Evolutionary conservation across 192 early-diverging fungal species (phyloP), one percentile per base, ranked within the genome.

Genomic region (Umbelopsis ramanniana): DNA sequence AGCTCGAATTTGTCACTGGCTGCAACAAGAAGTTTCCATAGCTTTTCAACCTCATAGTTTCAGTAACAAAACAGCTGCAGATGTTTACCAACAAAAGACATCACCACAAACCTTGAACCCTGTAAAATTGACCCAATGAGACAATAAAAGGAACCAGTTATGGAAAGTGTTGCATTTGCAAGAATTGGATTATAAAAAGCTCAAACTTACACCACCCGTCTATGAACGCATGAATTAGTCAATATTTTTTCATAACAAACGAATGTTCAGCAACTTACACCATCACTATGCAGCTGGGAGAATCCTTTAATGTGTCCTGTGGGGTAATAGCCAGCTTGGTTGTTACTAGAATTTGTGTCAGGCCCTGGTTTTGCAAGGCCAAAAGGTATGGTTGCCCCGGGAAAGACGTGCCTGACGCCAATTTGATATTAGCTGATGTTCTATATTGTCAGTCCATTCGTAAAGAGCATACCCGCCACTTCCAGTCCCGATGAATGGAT

Each of bases 281-380:
- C 57, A 15, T 63, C 57, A 17, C 66, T 72, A 38, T 80, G 79
- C 35, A 76, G 38, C 43, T 78, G 75, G 2, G 70, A 67, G n/a
- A 77, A 46, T 10, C 79, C 79, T 40, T 55, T 60, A 6, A 80
- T 66, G 2, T 60, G 15, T 14, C 70, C 57, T n/a, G 37, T 38
- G n/a, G 67, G 38, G 15, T 66, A 63, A 43, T 80, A 80, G 7
- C 79, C 79, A 33, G 70, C 47, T 38, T 71, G 76, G 26, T 40
- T 67, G 38, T 80, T 50, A 29, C 60, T 57, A 26, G 63, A 69
- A 47, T 43, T 26, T 4, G 55, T 72, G 17, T 80, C 79, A 23
- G 71, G 47, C 19, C 70, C 78, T 12, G 76, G 68, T 47, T 80
- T 80, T n/a, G 73, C 79, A 26, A 80, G 71, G 2, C 76, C 79